Conservation (phyloP, 441 rosid species). For the Adansonia grandidieri region DNA sequence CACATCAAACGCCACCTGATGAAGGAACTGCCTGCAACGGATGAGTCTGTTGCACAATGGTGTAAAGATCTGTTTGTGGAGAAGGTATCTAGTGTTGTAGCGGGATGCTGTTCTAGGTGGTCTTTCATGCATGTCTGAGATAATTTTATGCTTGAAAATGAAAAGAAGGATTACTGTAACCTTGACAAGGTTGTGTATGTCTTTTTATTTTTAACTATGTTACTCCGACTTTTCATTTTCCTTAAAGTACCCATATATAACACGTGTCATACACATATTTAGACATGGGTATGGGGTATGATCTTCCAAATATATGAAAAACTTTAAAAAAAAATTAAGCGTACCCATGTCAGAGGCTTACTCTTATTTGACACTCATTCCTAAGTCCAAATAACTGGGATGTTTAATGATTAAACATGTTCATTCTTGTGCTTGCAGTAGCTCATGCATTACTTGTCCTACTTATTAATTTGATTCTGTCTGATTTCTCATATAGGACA, state of each 20-base stretch:
- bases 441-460: background rate
- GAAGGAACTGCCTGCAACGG: constrained; percentile 90
- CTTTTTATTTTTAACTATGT: too few species aligned
- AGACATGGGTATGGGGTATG: too few species aligned
- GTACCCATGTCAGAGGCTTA: too few species aligned
- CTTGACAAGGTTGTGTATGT: constrained; percentile 1
- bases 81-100: constrained; percentile 48
- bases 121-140: background rate
- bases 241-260: too few species aligned
- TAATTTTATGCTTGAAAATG: background rate
- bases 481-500: constrained; percentile 54
- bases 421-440: background rate
- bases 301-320: too few species aligned
- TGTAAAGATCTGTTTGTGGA: constrained; percentile 86
- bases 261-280: too few species aligned
- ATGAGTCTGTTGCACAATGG: constrained; percentile 94
- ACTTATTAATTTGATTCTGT: constrained; percentile 17
- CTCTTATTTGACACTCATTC: too few species aligned
- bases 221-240: too few species aligned
- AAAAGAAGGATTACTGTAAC: background rate
- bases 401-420: background rate
- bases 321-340: too few species aligned
- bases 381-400: too few species aligned
- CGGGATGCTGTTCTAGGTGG: constrained; percentile 7
- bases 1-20: constrained; percentile 73